Conservation (phyloP, 2,329 filamentous ascomycete species). For the Corynespora cassiicola region DNA sequence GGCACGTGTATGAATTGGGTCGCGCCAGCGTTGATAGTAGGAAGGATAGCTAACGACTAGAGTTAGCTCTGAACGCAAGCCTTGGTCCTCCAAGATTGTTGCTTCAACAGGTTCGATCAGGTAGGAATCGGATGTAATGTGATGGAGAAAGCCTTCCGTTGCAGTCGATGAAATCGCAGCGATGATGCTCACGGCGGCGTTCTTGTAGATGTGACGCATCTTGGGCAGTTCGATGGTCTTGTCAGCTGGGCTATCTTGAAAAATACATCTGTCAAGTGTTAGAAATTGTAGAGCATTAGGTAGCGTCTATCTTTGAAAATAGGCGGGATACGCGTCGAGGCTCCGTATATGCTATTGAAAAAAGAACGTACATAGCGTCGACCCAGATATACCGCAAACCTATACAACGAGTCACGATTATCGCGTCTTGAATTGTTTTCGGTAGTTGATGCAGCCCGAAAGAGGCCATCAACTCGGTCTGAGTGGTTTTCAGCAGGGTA, state of each 20-base stretch:
- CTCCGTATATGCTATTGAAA: too few species aligned
- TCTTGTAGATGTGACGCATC: slow-evolving; percentile 15
- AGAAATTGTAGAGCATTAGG: too few species aligned
- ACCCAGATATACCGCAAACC: slow-evolving; percentile 16
- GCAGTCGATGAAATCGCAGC: slow-evolving; percentile 11
- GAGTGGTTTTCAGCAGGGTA: slow-evolving; percentile 4
- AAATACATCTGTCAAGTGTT: slow-evolving; percentile 12
- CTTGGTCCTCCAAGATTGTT: slow-evolving; percentile 1
- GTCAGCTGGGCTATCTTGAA: slow-evolving; percentile 12
- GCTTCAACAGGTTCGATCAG: slow-evolving; percentile 10
- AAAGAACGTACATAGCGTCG: slow-evolving; percentile 17
- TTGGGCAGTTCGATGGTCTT: slow-evolving; percentile 13
- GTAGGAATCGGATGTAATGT: slow-evolving; percentile 3
- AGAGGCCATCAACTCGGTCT: not conserved
- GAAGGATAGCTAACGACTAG: slow-evolving; percentile 10
- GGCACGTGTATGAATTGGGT: slow-evolving; percentile 14
- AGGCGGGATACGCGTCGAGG: not conserved
- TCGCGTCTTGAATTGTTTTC: slow-evolving; percentile 14
- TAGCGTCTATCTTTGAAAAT: not conserved
- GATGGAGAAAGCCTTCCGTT: slow-evolving; percentile 13
- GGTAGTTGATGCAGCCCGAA: slow-evolving; percentile 9
- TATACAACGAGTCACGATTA: slow-evolving; percentile 11
- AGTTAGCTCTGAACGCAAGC: not conserved
- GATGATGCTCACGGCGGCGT: slow-evolving; percentile 11
- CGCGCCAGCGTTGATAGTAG: slow-evolving; percentile 11